Base-by-base conservation (phyloP, 179 eudicot genomes). In the Pouteria campechiana region DNA sequence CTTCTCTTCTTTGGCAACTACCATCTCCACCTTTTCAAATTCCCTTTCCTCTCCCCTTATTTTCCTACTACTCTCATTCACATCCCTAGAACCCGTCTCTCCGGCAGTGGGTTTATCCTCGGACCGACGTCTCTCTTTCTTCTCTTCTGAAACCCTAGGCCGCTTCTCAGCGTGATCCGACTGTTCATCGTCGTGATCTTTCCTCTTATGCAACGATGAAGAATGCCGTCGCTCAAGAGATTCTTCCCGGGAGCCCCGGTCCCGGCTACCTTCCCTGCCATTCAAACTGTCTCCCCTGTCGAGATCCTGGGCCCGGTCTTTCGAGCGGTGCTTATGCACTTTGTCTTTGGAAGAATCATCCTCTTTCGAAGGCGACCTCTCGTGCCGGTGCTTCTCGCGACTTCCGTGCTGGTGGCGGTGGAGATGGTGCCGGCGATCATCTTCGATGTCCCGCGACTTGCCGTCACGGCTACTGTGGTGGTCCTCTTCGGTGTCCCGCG, bases 101-200 rank as follows among this genome's bases (percentile, higher is more conserved):
- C 13, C 56, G 14, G 53, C 73, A 9, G 55, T 64, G 52, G 58
- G 73, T 70, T 68, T 71, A 55, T 59, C 65, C 39, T 52, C 48
- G 12, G 55, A 33, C 33, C 49, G 73, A 48, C 57, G 60, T 63
- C 44, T 74, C 18, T 48, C 70, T 32, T 62, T 66, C 3, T 19
- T 60, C 25, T 68, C 60, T 41, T 51, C 55, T 2, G 52, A 47
- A 58, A 58, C 38, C 61, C 60, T 64, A 64, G 38, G 19, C 47
- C 60, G 70, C 71, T 78, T 73, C 63, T 70, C 71, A 24, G 16
- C 25, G 1, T 60, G 60, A 48, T 54, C 56, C 1, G 32, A 21
- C 20, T 44, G 48, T 17, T 55, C 72, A 31, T 60, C 64, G 29
- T 56, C 54, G 17, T 32, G 50, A 32, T 70, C 76, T 18, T 62